A percentile compares a stretch with the other conserved stretches of the same genome.
These are phyloP conservation scores for Paramecium pentaurelia DNA, from an alignment of 73 alveolate species.

Conservation along the genomic window DNA sequence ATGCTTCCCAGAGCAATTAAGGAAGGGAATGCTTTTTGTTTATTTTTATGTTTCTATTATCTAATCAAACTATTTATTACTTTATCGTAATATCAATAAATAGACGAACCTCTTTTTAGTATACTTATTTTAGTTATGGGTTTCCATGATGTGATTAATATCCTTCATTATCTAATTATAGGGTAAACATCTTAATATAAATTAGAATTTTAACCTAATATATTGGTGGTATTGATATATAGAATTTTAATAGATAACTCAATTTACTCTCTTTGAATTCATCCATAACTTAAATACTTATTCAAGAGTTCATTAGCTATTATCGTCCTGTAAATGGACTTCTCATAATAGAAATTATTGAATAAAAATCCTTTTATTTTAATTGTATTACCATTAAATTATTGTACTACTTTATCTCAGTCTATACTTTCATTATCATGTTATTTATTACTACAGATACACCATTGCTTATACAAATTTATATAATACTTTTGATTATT, in stretches of 20 bases:
- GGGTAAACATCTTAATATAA: not conserved
- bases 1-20: not conserved
- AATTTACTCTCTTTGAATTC: not conserved
- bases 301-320: not conserved
- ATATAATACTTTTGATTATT: not conserved
- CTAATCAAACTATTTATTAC: not conserved
- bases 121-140: not conserved
- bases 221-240: not conserved
- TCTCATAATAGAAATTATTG: not conserved
- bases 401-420: not conserved
- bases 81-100: not conserved
- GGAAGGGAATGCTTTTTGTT: not conserved
- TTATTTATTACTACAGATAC: not conserved
- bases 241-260: not conserved
- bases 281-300: not conserved
- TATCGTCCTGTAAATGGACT: not conserved
- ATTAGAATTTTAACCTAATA: not conserved
- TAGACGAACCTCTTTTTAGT: not conserved
- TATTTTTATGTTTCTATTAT: not conserved
- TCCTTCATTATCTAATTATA: not conserved
- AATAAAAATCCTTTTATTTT: not conserved
- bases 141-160: not conserved
- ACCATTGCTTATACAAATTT: not conserved
- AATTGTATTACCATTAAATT: not conserved
- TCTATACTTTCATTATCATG: not conserved